Conservation (phyloP, 164 flowering plant species). For the Platanus orientalis region DNA sequence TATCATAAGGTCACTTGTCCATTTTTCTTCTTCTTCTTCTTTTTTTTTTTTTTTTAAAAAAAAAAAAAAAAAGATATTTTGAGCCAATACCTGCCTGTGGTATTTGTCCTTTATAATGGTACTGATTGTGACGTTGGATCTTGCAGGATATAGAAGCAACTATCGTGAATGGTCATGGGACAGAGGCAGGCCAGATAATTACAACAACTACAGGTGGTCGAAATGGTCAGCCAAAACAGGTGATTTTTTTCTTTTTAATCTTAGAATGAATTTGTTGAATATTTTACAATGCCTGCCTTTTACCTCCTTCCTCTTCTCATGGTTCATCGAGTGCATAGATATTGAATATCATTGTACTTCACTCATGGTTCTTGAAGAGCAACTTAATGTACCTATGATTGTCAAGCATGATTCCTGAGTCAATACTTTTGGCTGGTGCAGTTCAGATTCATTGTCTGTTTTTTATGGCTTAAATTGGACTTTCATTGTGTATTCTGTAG, state of each 20-base stretch:
- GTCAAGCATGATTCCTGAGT: too few species aligned
- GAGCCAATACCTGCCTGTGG: background rate
- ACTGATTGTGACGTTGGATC: constrained; percentile 10
- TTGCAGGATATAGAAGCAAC: constrained; percentile 58
- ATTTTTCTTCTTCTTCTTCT: too few species aligned
- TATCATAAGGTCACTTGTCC: background rate
- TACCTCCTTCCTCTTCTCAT: background rate
- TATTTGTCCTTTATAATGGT: background rate
- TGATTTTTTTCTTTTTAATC: constrained; percentile 21
- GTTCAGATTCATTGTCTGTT: too few species aligned
- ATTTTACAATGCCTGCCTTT: too few species aligned
- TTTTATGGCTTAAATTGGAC: too few species aligned
- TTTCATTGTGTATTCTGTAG: too few species aligned
- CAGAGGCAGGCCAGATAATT: constrained; percentile 79
- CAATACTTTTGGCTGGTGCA: too few species aligned
- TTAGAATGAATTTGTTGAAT: background rate
- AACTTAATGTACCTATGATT: too few species aligned
- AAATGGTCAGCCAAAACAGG: constrained; percentile 86
- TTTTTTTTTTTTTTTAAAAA: too few species aligned
- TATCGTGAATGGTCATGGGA: constrained; percentile 66
- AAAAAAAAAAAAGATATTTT: background rate
- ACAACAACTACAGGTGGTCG: constrained; percentile 65
- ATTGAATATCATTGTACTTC: background rate
- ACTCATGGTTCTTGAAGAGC: background rate
- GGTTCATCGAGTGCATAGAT: background rate